Base-by-base conservation (phyloP, 208 protist genomes). In the Leishmania major region DNA sequence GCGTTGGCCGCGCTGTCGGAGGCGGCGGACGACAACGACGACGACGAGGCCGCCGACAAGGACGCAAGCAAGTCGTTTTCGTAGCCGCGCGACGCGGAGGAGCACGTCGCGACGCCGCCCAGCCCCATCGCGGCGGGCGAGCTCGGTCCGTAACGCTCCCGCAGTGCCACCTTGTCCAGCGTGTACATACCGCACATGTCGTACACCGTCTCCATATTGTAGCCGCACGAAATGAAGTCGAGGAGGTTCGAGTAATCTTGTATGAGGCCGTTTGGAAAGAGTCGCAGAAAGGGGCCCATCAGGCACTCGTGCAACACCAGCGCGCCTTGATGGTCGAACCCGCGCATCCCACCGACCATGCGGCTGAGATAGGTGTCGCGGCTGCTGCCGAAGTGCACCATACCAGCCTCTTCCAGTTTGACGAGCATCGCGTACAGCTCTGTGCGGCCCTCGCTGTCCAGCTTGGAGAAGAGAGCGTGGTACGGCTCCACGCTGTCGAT, bases 141-240 rank as follows among this genome's bases (percentile, higher is more conserved):
- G 81, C 84, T 97, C n/a, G 93, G 82, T 22, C 91, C 85, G 83
- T 91, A 93, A 77, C 96, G 89, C 59, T 85, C 71, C 49, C 90
- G 87, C 67, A 95, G 82, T n/a, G 95, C 95, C 7, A 96, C 84
- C 86, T 88, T 91, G 79, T 98, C 95, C 45, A 98, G 89, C 11
- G 87, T 93, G 85, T 96, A 95, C 75, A 98, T 90, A 7, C 90
- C 89, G 75, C 93, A 97, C 45, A 98, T 84, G 82, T 98, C 96
- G 83, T 97, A 98, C 22, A 97, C 92, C 22, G 96, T 98, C 82
- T 98, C 94, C 94, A 98, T 96, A 77, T 98, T 98, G 84, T 98
- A 98, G 19, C 87, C 74, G 85, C 94, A 98, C 17, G 94, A 94
- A 53, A 97, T 87, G 80, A 97, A 97, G 83, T 98, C 94, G 37